Conservation (phyloP, 2,329 filamentous ascomycete species). For the Fusarium algeriense region DNA sequence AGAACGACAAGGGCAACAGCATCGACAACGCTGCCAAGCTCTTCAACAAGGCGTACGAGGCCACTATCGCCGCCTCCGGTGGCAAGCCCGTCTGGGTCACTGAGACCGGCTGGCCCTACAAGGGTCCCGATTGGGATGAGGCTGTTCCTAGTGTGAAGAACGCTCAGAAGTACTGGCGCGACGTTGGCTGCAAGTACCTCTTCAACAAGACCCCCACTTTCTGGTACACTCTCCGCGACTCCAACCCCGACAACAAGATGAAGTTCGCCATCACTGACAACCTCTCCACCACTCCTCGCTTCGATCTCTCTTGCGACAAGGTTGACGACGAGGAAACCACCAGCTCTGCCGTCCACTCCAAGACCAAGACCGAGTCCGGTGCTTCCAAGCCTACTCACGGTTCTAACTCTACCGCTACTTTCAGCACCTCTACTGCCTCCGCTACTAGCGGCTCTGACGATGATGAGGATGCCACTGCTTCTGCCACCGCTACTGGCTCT, state of each 20-base stretch:
- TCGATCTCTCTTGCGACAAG: constrained; percentile 66
- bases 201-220: constrained; percentile 68
- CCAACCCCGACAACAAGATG: constrained; percentile 69
- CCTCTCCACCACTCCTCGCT: constrained; percentile 63
- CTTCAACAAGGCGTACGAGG: constrained; percentile 65
- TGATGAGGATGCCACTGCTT: constrained; percentile 61
- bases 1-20: constrained; percentile 66
- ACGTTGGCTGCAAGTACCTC: constrained; percentile 70
- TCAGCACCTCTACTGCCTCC: constrained; percentile 50
- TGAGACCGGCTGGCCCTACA: constrained; percentile 75
- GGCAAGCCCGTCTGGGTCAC: constrained; percentile 71
- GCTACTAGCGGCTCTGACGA: constrained; percentile 64
- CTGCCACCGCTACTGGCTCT: constrained; percentile 21
- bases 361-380: constrained; percentile 29
- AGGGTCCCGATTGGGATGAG: constrained; percentile 65
- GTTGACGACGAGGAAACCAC: constrained; percentile 42
- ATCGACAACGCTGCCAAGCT: constrained; percentile 67
- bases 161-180: constrained; percentile 73
- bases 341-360: constrained; percentile 37
- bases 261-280: constrained; percentile 69
- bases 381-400: constrained; percentile 25
- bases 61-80: constrained; percentile 59
- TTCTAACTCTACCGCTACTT: constrained; percentile 55
- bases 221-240: constrained; percentile 73
- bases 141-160: constrained; percentile 68